Conservation (phyloP, 768 basidiomycete genomes). For the Suillus occidentalis region DNA sequence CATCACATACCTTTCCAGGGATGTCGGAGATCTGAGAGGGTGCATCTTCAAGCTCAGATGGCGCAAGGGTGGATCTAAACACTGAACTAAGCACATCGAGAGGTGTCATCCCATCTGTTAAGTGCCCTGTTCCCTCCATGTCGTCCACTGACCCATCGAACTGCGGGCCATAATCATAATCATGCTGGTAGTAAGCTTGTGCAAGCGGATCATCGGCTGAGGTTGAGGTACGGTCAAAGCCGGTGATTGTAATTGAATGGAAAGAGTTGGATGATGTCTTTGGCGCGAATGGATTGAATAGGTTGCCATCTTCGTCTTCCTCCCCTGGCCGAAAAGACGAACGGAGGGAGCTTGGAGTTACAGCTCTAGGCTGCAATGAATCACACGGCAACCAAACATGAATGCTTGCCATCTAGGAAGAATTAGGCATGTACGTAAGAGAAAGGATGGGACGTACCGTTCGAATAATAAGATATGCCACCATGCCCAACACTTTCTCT, state of each 20-base stretch:
- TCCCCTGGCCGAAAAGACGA: constrained; percentile 60
- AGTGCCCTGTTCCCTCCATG: constrained; percentile 54
- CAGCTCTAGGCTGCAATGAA: constrained; percentile 46
- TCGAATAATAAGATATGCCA: constrained; percentile 85
- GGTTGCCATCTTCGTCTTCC: constrained; percentile 77
- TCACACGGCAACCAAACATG: constrained; percentile 83
- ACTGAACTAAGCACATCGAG: constrained; percentile 94
- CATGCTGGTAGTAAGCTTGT: constrained; percentile 30
- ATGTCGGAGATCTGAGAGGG: constrained; percentile 74
- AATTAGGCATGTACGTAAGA: constrained; percentile 6
- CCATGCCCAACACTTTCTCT: constrained; percentile 86
- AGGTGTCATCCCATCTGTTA: constrained; percentile 94
- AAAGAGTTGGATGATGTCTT: constrained; percentile 49
- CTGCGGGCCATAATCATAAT: constrained; percentile 33
- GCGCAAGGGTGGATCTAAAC: constrained; percentile 87
- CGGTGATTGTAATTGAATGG: constrained; percentile 61
- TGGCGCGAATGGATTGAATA: constrained; percentile 74
- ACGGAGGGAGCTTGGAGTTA: constrained; percentile 74
- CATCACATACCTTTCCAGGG: no score
- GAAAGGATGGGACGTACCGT: constrained; percentile 46
- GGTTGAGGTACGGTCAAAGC: constrained; percentile 59
- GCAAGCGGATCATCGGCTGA: constrained; percentile 51
- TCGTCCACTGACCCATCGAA: constrained; percentile 39
- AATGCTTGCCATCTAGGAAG: constrained; percentile 78
- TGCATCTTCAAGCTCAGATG: constrained; percentile 92